These are phyloP conservation scores for Huntiella decipiens DNA, from an alignment of 2,329 filamentous ascomycete genomes.

Conservation along the genomic window DNA sequence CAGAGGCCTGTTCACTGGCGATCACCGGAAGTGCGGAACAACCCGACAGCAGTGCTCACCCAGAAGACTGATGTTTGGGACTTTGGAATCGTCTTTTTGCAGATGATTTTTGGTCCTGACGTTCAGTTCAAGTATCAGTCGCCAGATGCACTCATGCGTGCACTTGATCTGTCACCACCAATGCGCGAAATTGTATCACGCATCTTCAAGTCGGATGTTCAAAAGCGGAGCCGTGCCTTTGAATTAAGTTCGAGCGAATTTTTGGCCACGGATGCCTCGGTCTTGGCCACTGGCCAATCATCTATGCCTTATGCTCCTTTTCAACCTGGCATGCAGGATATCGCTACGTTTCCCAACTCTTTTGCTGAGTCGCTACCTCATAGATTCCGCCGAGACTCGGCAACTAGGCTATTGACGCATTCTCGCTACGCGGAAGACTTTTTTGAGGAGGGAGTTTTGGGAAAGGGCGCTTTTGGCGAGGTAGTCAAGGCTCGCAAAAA, in stretches of 20 bases:
- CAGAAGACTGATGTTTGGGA: slow-evolving; percentile 90
- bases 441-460: slow-evolving; percentile 70
- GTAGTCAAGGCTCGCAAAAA: slow-evolving; percentile 92
- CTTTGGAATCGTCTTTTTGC: slow-evolving; percentile 73
- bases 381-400: slow-evolving; percentile 43
- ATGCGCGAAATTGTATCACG: slow-evolving; percentile 64
- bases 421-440: slow-evolving; percentile 82
- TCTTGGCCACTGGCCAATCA: slow-evolving; percentile 29
- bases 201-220: slow-evolving; percentile 69
- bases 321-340: neutral
- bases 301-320: slow-evolving; percentile 13
- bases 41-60: slow-evolving; percentile 42
- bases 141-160: slow-evolving; percentile 53
- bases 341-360: slow-evolving; percentile 6
- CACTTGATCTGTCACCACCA: slow-evolving; percentile 51
- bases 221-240: slow-evolving; percentile 71
- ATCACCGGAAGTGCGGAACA: slow-evolving; percentile 53
- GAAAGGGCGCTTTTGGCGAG: slow-evolving; percentile 88
- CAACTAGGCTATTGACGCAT: slow-evolving; percentile 23
- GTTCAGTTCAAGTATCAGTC: slow-evolving; percentile 61
- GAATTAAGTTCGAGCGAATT: slow-evolving; percentile 47
- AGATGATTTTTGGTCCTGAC: slow-evolving; percentile 82
- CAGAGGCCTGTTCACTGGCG: slow-evolving; percentile 42
- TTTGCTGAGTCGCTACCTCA: slow-evolving; percentile 23
- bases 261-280: slow-evolving; percentile 42